Conservation (phyloP, 371 early-diverging fungal species). For the Apophysomyces variabilis region DNA sequence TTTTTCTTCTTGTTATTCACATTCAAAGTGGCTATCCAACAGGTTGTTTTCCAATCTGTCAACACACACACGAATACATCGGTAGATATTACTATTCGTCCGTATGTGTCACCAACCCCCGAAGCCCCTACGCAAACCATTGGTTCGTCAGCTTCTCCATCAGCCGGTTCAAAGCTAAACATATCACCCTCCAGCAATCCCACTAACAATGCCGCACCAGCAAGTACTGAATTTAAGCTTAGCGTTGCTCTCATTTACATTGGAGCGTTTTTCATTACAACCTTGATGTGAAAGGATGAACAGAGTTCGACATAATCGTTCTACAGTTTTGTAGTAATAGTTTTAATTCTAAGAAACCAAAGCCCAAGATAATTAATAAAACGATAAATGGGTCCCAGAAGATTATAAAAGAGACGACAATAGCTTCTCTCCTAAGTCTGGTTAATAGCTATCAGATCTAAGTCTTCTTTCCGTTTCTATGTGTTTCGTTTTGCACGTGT, state of each 20-base stretch:
- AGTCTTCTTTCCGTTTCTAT: no score
- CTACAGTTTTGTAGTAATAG: constrained; percentile 12
- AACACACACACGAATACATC: constrained; percentile 25
- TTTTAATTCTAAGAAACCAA: background rate
- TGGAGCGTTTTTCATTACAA: background rate
- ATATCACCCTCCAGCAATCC: background rate
- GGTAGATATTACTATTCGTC: constrained; percentile 26
- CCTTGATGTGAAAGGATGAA: background rate
- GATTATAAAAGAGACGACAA: no score
- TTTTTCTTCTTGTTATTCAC: no score
- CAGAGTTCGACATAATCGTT: constrained; percentile 1
- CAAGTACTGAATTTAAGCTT: background rate
- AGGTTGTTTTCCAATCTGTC: constrained; percentile 32
- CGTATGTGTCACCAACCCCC: constrained; percentile 15
- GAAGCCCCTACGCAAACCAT: background rate
- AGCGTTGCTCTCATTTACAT: background rate
- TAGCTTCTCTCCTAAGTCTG: no score
- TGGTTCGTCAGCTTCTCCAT: constrained; percentile 9
- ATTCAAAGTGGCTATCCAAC: no score
- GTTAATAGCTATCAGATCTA: background rate
- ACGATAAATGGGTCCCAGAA: background rate
- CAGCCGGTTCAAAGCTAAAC: constrained; percentile 13
- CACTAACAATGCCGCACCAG: background rate
- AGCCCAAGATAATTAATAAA: background rate
- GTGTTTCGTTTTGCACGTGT: no score